Evolutionary conservation across 768 basidiomycete species (phyloP), one percentile per base, ranked within the genome.

Genomic region (Lentinula detonsa): DNA sequence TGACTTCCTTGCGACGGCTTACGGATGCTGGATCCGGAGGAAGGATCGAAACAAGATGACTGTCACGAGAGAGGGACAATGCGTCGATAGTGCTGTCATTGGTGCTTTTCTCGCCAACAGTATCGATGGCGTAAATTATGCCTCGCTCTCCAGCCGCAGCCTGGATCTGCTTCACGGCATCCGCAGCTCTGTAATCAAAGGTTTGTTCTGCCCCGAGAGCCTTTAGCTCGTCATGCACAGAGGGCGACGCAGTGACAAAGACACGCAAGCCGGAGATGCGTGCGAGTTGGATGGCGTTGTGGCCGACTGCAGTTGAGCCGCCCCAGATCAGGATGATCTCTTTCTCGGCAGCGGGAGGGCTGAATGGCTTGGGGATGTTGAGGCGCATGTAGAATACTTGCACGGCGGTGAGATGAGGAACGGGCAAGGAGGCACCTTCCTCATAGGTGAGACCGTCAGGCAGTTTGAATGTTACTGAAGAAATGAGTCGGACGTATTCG

Each of bases 301-400:
- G 57, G 10, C 57, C 57, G n/a, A 59, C 57, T 31, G 57, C 57
- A 18, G 57, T 59, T 7, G 57, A 59, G 13, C 57, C 57, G 11
- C 57, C 57, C 57, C 57, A 59, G 33, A 59, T 59, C 5, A 59
- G 33, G 28, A 59, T 59, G 16, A n/a, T 31, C 37, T 59, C 57
- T 15, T 18, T 34, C 28, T 59, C 34, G 2, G 45, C 43, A 3
- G 18, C 33, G 10, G 55, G 55, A 39, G 51, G 51, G n/a, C n/a
- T 33, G 13, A 59, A 45, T 10, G 57, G 57, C 40, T 49, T 59
- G 16, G 57, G 57, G 6, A 59, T 21, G 23, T 46, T 48, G 10
- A 59, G 48, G 35, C 57, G 57, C 15, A 59, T 59, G 57, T 59
- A 59, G 15, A 59, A 59, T 3, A 45, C 57, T 23, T 59, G 57